These are phyloP conservation scores for Capronia americana DNA, from an alignment of 2,329 filamentous ascomycete genomes.

Conservation along the genomic window DNA sequence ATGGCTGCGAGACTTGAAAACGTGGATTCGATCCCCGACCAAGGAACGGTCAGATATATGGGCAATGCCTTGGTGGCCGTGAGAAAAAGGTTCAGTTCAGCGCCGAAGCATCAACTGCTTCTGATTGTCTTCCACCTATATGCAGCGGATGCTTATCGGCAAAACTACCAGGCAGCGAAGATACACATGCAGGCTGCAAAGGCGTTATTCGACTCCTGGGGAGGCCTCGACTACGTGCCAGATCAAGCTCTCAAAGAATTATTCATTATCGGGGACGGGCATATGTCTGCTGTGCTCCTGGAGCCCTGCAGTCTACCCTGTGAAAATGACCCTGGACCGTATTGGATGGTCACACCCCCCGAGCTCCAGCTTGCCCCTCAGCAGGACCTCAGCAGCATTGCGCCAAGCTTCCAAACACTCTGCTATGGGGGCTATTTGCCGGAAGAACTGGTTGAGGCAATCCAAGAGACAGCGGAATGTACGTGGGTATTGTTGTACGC, in stretches of 20 bases:
- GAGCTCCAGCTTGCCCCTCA: conserved; percentile 28
- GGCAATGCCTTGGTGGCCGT: conserved; percentile 34
- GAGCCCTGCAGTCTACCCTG: conserved; percentile 36
- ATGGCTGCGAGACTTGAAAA: conserved; percentile 37
- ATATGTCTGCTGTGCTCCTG: conserved; percentile 34
- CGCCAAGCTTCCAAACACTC: conserved; percentile 23
- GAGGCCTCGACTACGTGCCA: conserved; percentile 32
- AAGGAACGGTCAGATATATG: conserved; percentile 37
- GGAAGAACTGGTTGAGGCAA: conserved; percentile 28
- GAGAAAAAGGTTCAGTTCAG: conserved; percentile 31
- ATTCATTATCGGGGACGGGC: conserved; percentile 37
- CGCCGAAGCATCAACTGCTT: conserved; percentile 34
- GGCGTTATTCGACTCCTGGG: conserved; percentile 32
- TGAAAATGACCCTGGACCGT: conserved; percentile 35
- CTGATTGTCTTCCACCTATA: conserved; percentile 38
- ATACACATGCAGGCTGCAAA: conserved; percentile 38
- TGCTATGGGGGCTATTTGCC: conserved; percentile 23
- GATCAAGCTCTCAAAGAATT: conserved; percentile 33
- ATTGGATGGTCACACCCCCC: conserved; percentile 31
- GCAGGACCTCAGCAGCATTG: conserved; percentile 29
- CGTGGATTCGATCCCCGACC: conserved; percentile 31
- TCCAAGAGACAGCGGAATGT: conserved; percentile 33
- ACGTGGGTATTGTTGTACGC: conserved; percentile 33
- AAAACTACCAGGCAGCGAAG: conserved; percentile 35
- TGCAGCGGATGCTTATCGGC: conserved; percentile 37